Evolutionary conservation across 208 protist genomes (phyloP).

Genomic region (Leptomonas pyrrhocoris): DNA sequence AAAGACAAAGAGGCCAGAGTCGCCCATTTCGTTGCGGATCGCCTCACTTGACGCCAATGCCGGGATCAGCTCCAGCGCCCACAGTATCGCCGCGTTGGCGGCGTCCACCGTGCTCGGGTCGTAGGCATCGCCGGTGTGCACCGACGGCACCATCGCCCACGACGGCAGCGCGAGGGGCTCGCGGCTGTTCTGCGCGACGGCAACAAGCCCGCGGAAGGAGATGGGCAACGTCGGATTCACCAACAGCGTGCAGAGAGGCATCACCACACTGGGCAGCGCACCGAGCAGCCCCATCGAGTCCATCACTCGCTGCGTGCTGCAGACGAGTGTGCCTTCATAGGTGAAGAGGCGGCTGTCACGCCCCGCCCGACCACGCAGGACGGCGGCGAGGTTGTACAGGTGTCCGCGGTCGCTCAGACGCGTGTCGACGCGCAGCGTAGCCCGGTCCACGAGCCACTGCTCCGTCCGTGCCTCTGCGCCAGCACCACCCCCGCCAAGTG

Average conservation of each 20-base stretch:
- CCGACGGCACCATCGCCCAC: constrained; percentile 1
- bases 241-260: constrained; percentile 71
- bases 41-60: constrained; percentile 54
- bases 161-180: constrained; percentile 11
- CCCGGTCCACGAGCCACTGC: constrained; percentile 44
- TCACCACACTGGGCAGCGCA: constrained; percentile 61
- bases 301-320: constrained; percentile 63
- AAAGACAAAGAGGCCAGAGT: constrained; percentile 72
- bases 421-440: constrained; percentile 78
- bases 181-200: background rate
- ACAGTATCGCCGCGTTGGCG: constrained; percentile 40
- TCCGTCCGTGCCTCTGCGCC: constrained; percentile 16
- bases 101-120: constrained; percentile 1
- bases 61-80: constrained; percentile 66
- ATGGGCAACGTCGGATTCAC: constrained; percentile 79
- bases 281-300: constrained; percentile 83
- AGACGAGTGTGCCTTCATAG: constrained; percentile 74
- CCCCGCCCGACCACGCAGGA: constrained; percentile 49
- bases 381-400: constrained; percentile 80
- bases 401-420: constrained; percentile 71
- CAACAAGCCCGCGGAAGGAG: constrained; percentile 21
- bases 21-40: constrained; percentile 64
- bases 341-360: constrained; percentile 60
- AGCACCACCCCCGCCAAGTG: constrained; percentile 5
- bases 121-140: constrained; percentile 16